These are phyloP conservation scores for Backusella luteola DNA, from an alignment of 192 early-diverging fungal species.

Conservation along the genomic window DNA sequence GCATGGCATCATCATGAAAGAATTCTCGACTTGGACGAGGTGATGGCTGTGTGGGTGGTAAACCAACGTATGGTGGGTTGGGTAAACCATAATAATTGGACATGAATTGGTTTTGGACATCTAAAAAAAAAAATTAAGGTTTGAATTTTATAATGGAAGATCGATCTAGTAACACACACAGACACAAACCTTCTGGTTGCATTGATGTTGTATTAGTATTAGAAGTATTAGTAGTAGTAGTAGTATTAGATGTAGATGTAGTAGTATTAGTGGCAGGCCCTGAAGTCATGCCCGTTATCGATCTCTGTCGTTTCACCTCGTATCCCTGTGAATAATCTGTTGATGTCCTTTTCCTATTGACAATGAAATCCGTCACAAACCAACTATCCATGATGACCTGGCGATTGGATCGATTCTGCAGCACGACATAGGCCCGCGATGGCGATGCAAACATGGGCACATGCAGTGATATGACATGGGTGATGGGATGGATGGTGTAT, in stretches of 20 bases:
- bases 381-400: constrained; percentile 37
- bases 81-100: constrained; percentile 13
- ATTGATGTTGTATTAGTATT: background rate
- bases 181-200: background rate
- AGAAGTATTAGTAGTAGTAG: background rate
- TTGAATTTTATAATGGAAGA: no score
- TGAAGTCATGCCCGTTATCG: background rate
- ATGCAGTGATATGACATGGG: constrained; percentile 38
- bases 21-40: background rate
- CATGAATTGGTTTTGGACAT: constrained; percentile 7
- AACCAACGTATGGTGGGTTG: background rate
- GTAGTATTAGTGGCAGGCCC: background rate
- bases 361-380: constrained; percentile 42
- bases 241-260: background rate
- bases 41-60: constrained; percentile 7
- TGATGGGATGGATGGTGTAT: constrained; percentile 15
- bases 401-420: constrained; percentile 32
- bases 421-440: constrained; percentile 32
- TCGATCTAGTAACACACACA: background rate
- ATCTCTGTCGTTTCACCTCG: background rate
- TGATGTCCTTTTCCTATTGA: background rate
- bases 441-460: constrained; percentile 37
- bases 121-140: background rate
- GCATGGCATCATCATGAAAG: background rate
- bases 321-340: background rate